Conservation (phyloP, 139 green algal genomes). For the Chlamydomonas eustigma region DNA sequence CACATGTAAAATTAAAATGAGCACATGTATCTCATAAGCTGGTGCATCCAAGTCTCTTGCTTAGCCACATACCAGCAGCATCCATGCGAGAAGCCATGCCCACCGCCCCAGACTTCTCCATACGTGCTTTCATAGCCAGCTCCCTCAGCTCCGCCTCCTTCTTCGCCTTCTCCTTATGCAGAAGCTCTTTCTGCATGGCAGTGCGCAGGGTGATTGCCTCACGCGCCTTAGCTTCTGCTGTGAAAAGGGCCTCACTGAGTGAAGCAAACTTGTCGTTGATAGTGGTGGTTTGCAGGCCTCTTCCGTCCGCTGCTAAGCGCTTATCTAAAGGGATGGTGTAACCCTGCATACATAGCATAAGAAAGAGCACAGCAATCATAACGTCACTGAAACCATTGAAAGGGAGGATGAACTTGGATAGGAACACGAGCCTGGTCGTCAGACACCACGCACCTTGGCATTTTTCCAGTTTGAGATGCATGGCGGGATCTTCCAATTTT, state of each 20-base stretch:
- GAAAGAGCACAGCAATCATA: no score
- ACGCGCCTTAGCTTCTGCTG: slow-evolving; percentile 91
- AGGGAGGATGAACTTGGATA: no score
- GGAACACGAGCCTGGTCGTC: no score
- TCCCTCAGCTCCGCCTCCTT: slow-evolving; percentile 93
- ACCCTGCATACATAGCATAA: slow-evolving; percentile 72
- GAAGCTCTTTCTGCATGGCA: slow-evolving; percentile 85
- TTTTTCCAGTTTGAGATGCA: slow-evolving; percentile 99
- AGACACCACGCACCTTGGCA: slow-evolving; percentile 71
- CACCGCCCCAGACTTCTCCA: slow-evolving; percentile 66
- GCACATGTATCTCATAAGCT: no score
- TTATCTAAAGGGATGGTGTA: slow-evolving; percentile 99
- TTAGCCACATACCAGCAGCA: neutral
- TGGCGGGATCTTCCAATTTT: slow-evolving; percentile 98
- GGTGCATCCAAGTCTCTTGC: no score
- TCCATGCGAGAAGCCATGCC: slow-evolving; percentile 21
- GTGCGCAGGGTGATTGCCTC: slow-evolving; percentile 81
- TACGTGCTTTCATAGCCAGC: slow-evolving; percentile 84
- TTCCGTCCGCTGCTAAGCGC: slow-evolving; percentile 93
- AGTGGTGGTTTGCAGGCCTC: slow-evolving; percentile 88
- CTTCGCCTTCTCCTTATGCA: slow-evolving; percentile 61
- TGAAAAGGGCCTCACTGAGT: slow-evolving; percentile 83
- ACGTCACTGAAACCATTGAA: no score
- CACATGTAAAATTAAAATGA: no score
- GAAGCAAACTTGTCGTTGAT: slow-evolving; percentile 94